Base-by-base conservation (phyloP, 495 filamentous ascomycete genomes). In the Aspergillus wentii region DNA sequence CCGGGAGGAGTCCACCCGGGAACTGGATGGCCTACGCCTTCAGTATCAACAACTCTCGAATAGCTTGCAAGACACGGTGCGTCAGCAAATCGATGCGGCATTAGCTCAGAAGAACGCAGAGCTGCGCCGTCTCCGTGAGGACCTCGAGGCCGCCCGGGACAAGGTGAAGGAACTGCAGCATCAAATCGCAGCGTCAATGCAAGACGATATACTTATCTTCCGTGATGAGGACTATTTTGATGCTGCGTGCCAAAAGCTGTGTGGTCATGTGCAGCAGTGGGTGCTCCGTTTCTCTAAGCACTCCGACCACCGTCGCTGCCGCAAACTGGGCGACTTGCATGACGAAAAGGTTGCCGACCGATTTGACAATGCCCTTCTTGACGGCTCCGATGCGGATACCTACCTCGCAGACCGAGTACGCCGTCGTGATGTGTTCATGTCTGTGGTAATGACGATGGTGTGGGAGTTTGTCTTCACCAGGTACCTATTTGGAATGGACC, bases 391-490 rank as follows among this genome's bases (percentile, higher is more conserved):
- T 52, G 86, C 91, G 16, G 86, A 97, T 50, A 65, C 66, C 34
- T 89, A 90, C 56, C 79, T 98, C 9, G 73, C 72, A 43, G 94
- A 97, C 54, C 83, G 94, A 29, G 83, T 92, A 35, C 78, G 77
- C 41, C 80, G 92, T 34, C 79, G 88, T 23, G 87, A 95, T 64
- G 83, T 96, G 22, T 94, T 97, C 67, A 95, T 95, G 85, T 89
- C 86, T 17, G 85, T 97, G 48, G 82, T 88, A 45, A 97, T 96
- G 88, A 89, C 81, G 30, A 94, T 98, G 86, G 79, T 97, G 23
- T 96, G 88, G 88, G 91, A 97, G 56, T 95, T 86, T 52, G 81
- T 98, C 55, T 98, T 98, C 61, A 94, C 89, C 8, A 82, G 94
- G 39, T 98, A 97, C 55, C 79, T 98, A 23, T 97, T 98, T 54